Conservation (phyloP, 73 alveolate genomes). For the Paramecium octaurelia region DNA sequence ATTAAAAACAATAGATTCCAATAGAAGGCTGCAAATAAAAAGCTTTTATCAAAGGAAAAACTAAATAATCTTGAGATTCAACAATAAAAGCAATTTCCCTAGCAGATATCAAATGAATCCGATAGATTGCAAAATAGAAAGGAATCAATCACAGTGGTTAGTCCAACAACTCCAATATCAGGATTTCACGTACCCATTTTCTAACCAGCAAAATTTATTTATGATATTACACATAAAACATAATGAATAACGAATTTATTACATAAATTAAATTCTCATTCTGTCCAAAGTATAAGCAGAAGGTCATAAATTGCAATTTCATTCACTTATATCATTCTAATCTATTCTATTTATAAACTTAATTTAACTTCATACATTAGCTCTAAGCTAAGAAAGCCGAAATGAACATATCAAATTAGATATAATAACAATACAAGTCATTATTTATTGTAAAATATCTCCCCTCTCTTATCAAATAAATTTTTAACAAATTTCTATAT, state of each 20-base stretch:
- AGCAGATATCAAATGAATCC: background rate
- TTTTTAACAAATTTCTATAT: background rate
- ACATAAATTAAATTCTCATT: background rate
- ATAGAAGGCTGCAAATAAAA: background rate
- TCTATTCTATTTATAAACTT: background rate
- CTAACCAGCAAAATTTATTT: background rate
- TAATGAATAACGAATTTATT: background rate
- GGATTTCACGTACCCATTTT: background rate
- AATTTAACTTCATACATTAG: too few relatives aligned
- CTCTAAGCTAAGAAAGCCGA: too few relatives aligned
- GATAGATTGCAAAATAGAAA: background rate
- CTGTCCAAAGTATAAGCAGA: background rate
- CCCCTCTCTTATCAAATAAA: background rate
- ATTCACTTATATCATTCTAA: too few relatives aligned
- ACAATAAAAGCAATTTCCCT: background rate
- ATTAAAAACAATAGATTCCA: conserved; percentile 1
- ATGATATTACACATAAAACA: background rate
- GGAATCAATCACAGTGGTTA: background rate
- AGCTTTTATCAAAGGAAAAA: background rate
- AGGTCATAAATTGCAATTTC: too few relatives aligned
- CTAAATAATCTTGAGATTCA: background rate
- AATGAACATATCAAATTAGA: too few relatives aligned
- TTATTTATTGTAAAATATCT: background rate
- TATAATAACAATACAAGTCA: too few relatives aligned
- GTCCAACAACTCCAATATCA: background rate